These are phyloP conservation scores for Starmerella sp. DNA, from an alignment of 805 yeast genomes.

Conservation along the genomic window DNA sequence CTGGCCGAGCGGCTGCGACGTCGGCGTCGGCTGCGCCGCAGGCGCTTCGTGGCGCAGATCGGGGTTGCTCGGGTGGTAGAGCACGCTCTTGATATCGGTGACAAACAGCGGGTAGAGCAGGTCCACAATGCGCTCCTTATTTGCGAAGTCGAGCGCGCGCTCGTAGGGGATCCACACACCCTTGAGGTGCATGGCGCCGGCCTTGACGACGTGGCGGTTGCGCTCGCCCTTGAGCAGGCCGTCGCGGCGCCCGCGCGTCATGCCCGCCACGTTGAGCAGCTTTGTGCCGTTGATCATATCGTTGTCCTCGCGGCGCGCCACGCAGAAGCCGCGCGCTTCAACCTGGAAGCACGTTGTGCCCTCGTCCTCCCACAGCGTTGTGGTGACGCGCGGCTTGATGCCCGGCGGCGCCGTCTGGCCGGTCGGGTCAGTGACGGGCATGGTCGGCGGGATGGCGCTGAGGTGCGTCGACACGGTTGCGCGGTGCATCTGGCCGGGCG, in stretches of 20 bases:
- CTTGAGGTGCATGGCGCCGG: constrained; percentile 77
- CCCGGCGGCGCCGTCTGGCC: constrained; percentile 34
- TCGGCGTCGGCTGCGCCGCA: background rate
- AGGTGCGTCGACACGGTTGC: constrained; percentile 19
- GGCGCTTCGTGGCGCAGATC: constrained; percentile 8
- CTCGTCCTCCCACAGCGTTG: constrained; percentile 88
- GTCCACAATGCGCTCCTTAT: constrained; percentile 63
- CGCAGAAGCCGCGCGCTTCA: constrained; percentile 69
- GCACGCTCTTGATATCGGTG: constrained; percentile 48
- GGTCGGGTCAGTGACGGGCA: constrained; percentile 31
- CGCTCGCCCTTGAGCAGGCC: constrained; percentile 72
- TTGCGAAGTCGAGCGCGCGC: constrained; percentile 70
- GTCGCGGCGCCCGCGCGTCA: constrained; percentile 80
- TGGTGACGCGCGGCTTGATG: constrained; percentile 50
- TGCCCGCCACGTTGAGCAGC: constrained; percentile 68
- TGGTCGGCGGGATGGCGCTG: constrained; percentile 19
- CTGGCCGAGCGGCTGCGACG: constrained; percentile 6
- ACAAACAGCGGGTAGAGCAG: constrained; percentile 58
- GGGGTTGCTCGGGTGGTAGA: constrained; percentile 27
- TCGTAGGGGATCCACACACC: constrained; percentile 89
- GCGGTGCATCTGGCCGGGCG: constrained; percentile 12
- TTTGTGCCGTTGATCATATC: constrained; percentile 82
- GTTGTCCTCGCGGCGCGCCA: constrained; percentile 73
- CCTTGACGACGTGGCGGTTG: constrained; percentile 67
- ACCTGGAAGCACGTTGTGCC: constrained; percentile 76